Conservation (phyloP, 2,329 filamentous ascomycete species). For the Penicillium sp. region DNA sequence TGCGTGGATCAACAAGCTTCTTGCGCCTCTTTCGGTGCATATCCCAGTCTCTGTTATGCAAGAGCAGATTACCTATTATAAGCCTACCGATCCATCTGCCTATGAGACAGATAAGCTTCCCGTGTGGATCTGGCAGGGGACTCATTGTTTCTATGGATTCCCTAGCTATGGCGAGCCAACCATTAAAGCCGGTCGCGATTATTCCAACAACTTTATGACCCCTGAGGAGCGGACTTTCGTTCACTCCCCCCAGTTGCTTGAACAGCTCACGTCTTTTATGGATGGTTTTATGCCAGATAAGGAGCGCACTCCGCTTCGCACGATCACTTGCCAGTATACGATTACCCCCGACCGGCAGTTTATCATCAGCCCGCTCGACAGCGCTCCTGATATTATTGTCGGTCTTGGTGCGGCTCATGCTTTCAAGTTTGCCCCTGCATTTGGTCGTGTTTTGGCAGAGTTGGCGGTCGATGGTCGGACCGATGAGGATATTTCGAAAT, state of each 20-base stretch:
- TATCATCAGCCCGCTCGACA: slow-evolving; percentile 27
- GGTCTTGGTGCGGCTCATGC: slow-evolving; percentile 26
- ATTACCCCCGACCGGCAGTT: slow-evolving; percentile 31
- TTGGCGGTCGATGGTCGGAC: slow-evolving; percentile 26
- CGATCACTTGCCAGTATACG: slow-evolving; percentile 30
- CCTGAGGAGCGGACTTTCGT: slow-evolving; percentile 31
- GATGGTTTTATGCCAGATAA: slow-evolving; percentile 22
- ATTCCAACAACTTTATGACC: slow-evolving; percentile 25
- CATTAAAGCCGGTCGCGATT: slow-evolving; percentile 29
- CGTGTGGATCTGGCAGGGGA: slow-evolving; percentile 29
- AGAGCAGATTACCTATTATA: slow-evolving; percentile 32
- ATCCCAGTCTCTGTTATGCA: slow-evolving; percentile 29
- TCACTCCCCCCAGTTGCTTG: slow-evolving; percentile 22
- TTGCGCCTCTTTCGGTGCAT: slow-evolving; percentile 19
- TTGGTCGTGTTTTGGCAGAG: slow-evolving; percentile 27
- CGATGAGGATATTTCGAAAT: slow-evolving; percentile 27
- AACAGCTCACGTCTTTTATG: slow-evolving; percentile 24
- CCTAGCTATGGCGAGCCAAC: slow-evolving; percentile 29
- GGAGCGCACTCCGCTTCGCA: slow-evolving; percentile 24
- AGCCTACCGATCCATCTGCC: slow-evolving; percentile 17
- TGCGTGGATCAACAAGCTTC: slow-evolving; percentile 29
- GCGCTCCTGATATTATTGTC: slow-evolving; percentile 23
- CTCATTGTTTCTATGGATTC: slow-evolving; percentile 27
- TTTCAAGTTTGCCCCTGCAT: slow-evolving; percentile 29
- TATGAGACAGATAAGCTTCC: slow-evolving; percentile 22